Percentiles rank a stretch among this genome's conserved stretches.
These are phyloP conservation scores for Tuber microsphaerosporum DNA, from an alignment of 495 filamentous ascomycete genomes.

Conservation along the genomic window DNA sequence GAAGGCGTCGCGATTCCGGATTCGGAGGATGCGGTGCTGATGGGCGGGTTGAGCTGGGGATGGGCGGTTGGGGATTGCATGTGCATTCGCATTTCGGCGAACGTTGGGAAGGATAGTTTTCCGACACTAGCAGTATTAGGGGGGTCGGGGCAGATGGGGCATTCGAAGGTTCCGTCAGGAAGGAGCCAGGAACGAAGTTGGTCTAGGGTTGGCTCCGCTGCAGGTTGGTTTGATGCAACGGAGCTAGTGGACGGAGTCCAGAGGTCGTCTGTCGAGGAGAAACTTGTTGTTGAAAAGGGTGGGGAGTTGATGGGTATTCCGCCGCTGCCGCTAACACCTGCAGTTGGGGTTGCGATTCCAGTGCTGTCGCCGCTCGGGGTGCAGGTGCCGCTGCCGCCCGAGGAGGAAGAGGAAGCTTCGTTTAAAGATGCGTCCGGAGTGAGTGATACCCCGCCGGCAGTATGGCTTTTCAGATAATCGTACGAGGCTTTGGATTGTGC, in stretches of 20 bases:
- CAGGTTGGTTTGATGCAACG: not conserved
- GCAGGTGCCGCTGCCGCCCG: slow-evolving; percentile 8
- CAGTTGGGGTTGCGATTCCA: not conserved
- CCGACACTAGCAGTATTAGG: not conserved
- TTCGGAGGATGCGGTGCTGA: slow-evolving; percentile 14
- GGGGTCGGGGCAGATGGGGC: not conserved
- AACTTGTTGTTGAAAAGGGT: not conserved
- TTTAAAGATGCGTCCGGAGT: not conserved
- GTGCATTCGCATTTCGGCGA: not conserved
- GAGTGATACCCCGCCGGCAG: slow-evolving; percentile 4
- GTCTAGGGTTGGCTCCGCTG: not conserved
- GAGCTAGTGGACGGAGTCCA: not conserved
- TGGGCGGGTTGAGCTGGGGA: not conserved
- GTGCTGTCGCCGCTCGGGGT: slow-evolving; percentile 27
- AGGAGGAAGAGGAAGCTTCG: slow-evolving; percentile 13
- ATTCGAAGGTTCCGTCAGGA: not conserved
- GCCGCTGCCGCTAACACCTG: not conserved
- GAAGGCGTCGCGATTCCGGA: slow-evolving; percentile 16
- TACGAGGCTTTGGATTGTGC: not conserved
- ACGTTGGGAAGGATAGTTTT: not conserved
- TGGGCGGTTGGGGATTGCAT: not conserved
- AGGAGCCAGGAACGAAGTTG: not conserved
- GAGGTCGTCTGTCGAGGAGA: not conserved
- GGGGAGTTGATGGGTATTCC: not conserved
- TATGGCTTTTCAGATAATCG: not conserved